Evolutionary conservation across 345 rosid genomes (phyloP).

Genomic region (Clausena lansium): DNA sequence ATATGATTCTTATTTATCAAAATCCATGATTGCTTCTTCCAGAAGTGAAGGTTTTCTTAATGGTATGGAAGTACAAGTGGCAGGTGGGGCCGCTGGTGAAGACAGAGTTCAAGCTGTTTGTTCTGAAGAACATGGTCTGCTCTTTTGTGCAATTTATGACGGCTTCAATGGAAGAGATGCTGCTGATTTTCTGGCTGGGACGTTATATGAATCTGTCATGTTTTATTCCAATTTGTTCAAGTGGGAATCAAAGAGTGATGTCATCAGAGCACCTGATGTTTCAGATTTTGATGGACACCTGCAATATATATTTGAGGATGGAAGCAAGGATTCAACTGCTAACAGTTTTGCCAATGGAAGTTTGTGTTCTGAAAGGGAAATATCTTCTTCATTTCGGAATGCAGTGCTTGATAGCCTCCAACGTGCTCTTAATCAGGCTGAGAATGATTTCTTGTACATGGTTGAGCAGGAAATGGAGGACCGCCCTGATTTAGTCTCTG

Average conservation of each 20-base stretch:
- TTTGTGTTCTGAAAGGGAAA: slow-evolving; percentile 20
- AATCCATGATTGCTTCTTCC: slow-evolving; percentile 61
- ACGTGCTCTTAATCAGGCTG: slow-evolving; percentile 75
- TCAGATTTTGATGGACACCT: slow-evolving; percentile 23
- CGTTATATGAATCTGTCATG: slow-evolving; percentile 75
- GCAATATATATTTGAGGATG: slow-evolving; percentile 26
- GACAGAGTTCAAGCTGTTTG: slow-evolving; percentile 98
- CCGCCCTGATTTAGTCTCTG: slow-evolving; percentile 92
- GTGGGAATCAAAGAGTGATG: slow-evolving; percentile 50
- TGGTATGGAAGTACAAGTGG: slow-evolving; percentile 81
- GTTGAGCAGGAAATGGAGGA: slow-evolving; percentile 99
- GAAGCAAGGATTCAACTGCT: slow-evolving; percentile 12
- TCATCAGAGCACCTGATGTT: slow-evolving; percentile 19
- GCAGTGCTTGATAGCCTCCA: slow-evolving; percentile 79
- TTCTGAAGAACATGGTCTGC: slow-evolving; percentile 93
- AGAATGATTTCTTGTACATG: slow-evolving; percentile 81
- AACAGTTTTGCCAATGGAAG: slow-evolving; percentile 12
- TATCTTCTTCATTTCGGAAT: slow-evolving; percentile 46
- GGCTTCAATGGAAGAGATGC: slow-evolving; percentile 99
- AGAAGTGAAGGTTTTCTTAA: slow-evolving; percentile 68
- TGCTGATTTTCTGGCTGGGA: slow-evolving; percentile 96
- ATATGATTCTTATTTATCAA: slow-evolving; percentile 53
- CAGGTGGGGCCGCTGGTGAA: slow-evolving; percentile 99
- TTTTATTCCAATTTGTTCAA: slow-evolving; percentile 54
- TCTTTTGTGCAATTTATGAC: slow-evolving; percentile 87